A percentile compares a stretch with the other conserved stretches of the same genome.
These are phyloP conservation scores for Solanum stenotomum DNA, from an alignment of 257 asterid genomes.

Conservation along the genomic window DNA sequence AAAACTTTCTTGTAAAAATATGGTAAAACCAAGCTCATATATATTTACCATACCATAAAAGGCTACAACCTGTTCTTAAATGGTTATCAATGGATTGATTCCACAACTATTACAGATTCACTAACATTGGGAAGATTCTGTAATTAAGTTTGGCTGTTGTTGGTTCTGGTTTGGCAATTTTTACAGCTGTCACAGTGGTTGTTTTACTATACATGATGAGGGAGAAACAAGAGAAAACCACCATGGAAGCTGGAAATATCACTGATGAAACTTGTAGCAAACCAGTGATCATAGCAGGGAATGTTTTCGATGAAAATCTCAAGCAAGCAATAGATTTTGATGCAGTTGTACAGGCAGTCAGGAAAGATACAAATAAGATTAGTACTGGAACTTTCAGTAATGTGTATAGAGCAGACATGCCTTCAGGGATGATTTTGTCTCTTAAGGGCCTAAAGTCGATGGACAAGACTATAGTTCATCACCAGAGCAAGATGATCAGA, in stretches of 20 bases:
- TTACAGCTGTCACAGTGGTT: constrained; percentile 56
- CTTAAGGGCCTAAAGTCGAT: constrained; percentile 67
- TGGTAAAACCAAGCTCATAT: too few relatives aligned
- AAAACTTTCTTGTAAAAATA: too few relatives aligned
- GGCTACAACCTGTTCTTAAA: too few relatives aligned
- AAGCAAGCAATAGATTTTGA: constrained; percentile 83
- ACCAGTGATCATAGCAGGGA: constrained; percentile 76
- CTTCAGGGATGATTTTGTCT: constrained; percentile 72
- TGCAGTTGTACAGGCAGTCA: constrained; percentile 62
- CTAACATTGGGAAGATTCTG: too few relatives aligned
- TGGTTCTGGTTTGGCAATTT: constrained; percentile 86
- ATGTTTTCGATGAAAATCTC: constrained; percentile 71
- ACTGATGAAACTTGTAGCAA: constrained; percentile 25
- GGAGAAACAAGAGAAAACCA: constrained; percentile 76
- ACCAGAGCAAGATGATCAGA: constrained; percentile 76
- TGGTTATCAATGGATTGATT: too few relatives aligned
- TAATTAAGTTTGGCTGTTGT: constrained; percentile 37
- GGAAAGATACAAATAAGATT: constrained; percentile 69
- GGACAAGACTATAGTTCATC: constrained; percentile 67
- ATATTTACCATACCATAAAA: too few relatives aligned
- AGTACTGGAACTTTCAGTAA: constrained; percentile 76
- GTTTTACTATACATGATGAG: constrained; percentile 81
- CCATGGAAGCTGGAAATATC: constrained; percentile 24
- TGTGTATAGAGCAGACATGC: constrained; percentile 89
- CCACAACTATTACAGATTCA: too few relatives aligned